Conservation (phyloP, 2,329 filamentous ascomycete species). For the Thielaviopsis musarum region DNA sequence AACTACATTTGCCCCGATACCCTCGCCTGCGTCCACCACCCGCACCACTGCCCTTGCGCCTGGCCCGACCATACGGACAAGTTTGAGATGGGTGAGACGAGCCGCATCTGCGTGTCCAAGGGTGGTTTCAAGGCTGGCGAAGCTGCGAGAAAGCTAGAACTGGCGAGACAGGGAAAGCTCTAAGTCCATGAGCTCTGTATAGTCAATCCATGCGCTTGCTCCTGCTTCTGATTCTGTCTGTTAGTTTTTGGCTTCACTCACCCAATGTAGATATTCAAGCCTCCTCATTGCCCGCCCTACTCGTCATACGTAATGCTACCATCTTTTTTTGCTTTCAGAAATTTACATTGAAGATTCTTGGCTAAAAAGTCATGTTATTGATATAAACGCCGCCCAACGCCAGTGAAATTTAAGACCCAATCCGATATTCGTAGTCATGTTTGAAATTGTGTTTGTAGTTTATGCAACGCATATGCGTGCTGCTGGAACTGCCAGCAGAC, state of each 20-base stretch:
- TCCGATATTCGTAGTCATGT: background rate
- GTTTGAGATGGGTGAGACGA: constrained; percentile 54
- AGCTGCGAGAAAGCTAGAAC: constrained; percentile 57
- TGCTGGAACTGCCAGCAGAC: constrained; percentile 7
- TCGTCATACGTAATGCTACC: background rate
- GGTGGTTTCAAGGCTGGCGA: constrained; percentile 59
- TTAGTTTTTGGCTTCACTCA: background rate
- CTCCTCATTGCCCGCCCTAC: background rate
- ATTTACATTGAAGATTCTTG: background rate
- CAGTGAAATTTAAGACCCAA: background rate
- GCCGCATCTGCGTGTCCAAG: constrained; percentile 56
- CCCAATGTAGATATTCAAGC: background rate
- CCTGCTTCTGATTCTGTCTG: background rate
- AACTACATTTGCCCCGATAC: constrained; percentile 93
- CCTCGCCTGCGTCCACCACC: constrained; percentile 86
- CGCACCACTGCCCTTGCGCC: constrained; percentile 90
- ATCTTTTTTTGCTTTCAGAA: background rate
- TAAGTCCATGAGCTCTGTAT: constrained; percentile 21
- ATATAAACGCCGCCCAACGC: constrained; percentile 9
- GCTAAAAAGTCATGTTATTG: background rate
- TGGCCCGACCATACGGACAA: constrained; percentile 65
- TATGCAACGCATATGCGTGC: background rate
- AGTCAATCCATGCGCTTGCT: background rate
- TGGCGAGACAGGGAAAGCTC: constrained; percentile 63
- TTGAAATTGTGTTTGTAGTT: background rate